These are phyloP conservation scores for Diaporthe sp. DNA, from an alignment of 2,329 filamentous ascomycete species.

Conservation along the genomic window DNA sequence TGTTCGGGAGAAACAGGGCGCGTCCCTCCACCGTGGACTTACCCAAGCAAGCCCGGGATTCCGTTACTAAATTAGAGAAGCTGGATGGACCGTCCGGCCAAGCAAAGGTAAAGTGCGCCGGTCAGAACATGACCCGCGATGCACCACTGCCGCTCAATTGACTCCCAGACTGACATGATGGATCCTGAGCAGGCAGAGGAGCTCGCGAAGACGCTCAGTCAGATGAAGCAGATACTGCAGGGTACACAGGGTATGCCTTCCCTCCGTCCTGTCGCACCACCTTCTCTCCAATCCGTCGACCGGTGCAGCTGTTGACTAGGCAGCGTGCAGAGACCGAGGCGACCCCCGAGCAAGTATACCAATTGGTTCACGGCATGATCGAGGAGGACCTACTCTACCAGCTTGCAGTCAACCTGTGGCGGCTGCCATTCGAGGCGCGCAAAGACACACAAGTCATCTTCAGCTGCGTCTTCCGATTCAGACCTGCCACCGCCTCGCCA, in stretches of 20 bases:
- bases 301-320: conserved; percentile 24
- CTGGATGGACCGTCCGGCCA: conserved; percentile 59
- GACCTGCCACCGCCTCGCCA: conserved; percentile 75
- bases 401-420: conserved; percentile 85
- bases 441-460: conserved; percentile 98
- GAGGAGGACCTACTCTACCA: conserved; percentile 90
- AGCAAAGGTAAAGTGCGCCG: conserved; percentile 53
- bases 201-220: conserved; percentile 83
- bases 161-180: conserved; percentile 32
- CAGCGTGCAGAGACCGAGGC: conserved; percentile 79
- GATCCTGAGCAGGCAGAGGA: conserved; percentile 79
- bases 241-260: conserved; percentile 82
- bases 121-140: background rate
- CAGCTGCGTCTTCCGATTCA: conserved; percentile 93
- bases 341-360: conserved; percentile 87
- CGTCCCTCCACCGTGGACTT: conserved; percentile 66
- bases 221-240: conserved; percentile 95
- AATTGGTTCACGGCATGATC: conserved; percentile 86
- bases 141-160: conserved; percentile 12
- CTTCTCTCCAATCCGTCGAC: background rate
- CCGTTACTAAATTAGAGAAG: conserved; percentile 62
- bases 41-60: conserved; percentile 68
- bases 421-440: conserved; percentile 93
- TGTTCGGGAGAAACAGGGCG: conserved; percentile 67
- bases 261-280: background rate